A percentile compares a stretch with the other conserved stretches of the same genome.
Evolutionary conservation across 2,329 filamentous ascomycete species (phyloP).

Genomic region (Teratosphaeria gauchensis): DNA sequence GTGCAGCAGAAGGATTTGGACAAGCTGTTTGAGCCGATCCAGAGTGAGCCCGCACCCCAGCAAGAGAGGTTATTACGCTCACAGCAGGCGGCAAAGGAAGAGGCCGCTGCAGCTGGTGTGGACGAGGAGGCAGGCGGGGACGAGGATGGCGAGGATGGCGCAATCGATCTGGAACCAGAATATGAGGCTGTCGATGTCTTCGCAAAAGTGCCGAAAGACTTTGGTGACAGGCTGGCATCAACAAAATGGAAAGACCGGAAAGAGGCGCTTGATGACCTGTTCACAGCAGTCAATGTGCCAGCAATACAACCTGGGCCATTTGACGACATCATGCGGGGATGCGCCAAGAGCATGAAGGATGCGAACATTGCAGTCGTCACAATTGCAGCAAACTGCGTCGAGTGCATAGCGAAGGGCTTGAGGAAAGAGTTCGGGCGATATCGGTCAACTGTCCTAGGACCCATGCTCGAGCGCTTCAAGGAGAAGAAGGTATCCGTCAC

Average conservation of each 20-base stretch:
- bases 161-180: conserved; percentile 57
- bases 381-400: conserved; percentile 85
- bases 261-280: conserved; percentile 78
- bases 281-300: conserved; percentile 68
- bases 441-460: conserved; percentile 66
- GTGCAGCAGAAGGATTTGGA: conserved; percentile 93
- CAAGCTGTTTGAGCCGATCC: conserved; percentile 86
- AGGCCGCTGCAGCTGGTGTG: conserved; percentile 52
- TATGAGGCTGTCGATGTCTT: conserved; percentile 79
- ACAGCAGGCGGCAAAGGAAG: conserved; percentile 74
- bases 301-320: conserved; percentile 87
- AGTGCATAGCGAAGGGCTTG: conserved; percentile 77
- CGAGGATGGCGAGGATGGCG: conserved; percentile 49
- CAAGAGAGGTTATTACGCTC: conserved; percentile 81
- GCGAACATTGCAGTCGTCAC: conserved; percentile 93
- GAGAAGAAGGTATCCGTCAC: conserved; percentile 90
- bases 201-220: conserved; percentile 70
- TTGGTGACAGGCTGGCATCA: conserved; percentile 73
- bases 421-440: conserved; percentile 72
- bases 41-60: conserved; percentile 75
- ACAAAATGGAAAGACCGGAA: conserved; percentile 99
- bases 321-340: conserved; percentile 67
- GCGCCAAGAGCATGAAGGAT: conserved; percentile 98
- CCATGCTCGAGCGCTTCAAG: conserved; percentile 91
- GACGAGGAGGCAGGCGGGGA: conserved; percentile 36